Evolutionary conservation across 2,329 filamentous ascomycete species (phyloP).

Genomic region (Fusarium humuli): DNA sequence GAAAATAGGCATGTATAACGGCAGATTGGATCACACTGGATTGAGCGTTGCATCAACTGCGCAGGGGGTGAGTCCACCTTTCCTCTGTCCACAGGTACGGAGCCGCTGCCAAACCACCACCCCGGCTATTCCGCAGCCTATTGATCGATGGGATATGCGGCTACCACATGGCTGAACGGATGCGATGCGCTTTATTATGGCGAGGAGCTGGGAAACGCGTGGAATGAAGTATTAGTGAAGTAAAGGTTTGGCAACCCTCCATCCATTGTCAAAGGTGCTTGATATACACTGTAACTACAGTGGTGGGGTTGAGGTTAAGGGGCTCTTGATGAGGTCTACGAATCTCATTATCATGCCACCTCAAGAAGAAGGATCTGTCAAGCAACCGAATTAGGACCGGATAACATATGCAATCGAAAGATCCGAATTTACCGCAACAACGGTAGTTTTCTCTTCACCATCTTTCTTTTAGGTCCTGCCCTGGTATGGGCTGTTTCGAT

Average conservation of each 20-base stretch:
- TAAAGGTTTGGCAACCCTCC: background rate
- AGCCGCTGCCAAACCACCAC: slow-evolving; percentile 42
- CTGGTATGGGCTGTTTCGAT: slow-evolving; percentile 27
- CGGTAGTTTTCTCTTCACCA: slow-evolving; percentile 19
- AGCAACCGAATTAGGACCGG: slow-evolving; percentile 33
- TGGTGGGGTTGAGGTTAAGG: slow-evolving; percentile 8
- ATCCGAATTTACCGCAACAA: slow-evolving; percentile 29
- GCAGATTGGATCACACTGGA: slow-evolving; percentile 27
- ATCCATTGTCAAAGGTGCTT: background rate
- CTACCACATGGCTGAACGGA: slow-evolving; percentile 40
- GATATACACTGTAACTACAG: background rate
- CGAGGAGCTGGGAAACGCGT: slow-evolving; percentile 25
- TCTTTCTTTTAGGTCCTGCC: background rate
- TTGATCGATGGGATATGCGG: slow-evolving; percentile 23
- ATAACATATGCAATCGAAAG: slow-evolving; percentile 18
- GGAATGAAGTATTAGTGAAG: slow-evolving; percentile 28
- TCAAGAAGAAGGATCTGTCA: slow-evolving; percentile 20
- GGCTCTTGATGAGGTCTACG: slow-evolving; percentile 20
- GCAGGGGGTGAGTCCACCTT: slow-evolving; percentile 17
- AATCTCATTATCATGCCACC: slow-evolving; percentile 31
- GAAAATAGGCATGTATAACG: slow-evolving; percentile 14
- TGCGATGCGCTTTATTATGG: slow-evolving; percentile 14
- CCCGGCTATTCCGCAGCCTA: slow-evolving; percentile 37
- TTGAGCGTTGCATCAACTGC: slow-evolving; percentile 13
- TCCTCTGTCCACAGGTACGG: slow-evolving; percentile 39